phyloP scores from a whole-genome alignment of 2,329 filamentous ascomycete species.

The Myriangium duriaei region DNA sequence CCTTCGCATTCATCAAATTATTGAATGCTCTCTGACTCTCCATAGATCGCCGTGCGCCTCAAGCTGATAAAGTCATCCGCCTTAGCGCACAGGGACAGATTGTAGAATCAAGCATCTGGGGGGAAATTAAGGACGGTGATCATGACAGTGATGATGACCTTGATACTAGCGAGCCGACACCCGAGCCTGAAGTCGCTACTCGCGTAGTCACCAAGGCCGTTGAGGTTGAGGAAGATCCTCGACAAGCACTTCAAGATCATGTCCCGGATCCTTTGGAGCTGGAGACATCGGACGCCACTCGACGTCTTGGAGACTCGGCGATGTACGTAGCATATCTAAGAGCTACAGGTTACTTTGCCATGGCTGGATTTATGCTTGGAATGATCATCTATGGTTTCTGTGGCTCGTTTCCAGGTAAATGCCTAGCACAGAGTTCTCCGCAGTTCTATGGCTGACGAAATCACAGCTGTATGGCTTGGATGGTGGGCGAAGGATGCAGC shows the following conservation, averaged over 20 bases:
- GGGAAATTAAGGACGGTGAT: not conserved
- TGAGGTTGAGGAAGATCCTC: not conserved
- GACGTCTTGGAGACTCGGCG: constrained; percentile 22
- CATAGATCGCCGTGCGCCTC: not conserved
- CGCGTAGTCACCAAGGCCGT: not conserved
- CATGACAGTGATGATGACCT: not conserved
- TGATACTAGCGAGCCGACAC: not conserved
- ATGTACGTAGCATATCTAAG: constrained; percentile 18
- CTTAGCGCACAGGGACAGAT: not conserved
- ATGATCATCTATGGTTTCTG: constrained; percentile 24
- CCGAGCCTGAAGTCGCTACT: not conserved
- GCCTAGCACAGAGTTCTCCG: no score
- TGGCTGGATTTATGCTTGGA: constrained; percentile 16
- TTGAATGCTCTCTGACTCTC: no score
- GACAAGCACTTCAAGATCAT: not conserved
- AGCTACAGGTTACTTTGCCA: constrained; percentile 14
- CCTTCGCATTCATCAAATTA: not conserved
- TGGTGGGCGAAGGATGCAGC: constrained; percentile 34
- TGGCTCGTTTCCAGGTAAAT: constrained; percentile 26
- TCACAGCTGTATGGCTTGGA: constrained; percentile 30
- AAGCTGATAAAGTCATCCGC: not conserved
- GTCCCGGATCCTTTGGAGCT: not conserved
- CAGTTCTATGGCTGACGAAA: no score
- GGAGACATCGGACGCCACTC: not conserved
- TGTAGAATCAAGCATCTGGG: not conserved